phyloP scores from a whole-genome alignment of 495 filamentous ascomycete genomes.

The Astrocystis sublimbata region DNA sequence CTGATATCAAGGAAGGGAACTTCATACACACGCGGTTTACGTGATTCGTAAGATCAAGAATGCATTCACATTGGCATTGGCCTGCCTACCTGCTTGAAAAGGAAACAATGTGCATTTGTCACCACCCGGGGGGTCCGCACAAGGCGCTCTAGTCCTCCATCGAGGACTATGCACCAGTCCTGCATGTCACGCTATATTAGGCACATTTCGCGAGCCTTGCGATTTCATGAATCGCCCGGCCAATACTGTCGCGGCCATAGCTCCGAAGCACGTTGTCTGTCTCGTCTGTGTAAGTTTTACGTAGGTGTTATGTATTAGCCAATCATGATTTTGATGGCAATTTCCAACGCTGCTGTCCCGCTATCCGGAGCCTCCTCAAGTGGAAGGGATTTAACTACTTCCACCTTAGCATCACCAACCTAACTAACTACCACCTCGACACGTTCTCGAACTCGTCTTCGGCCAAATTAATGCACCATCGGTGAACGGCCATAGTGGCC shows the following conservation, averaged over 20 bases:
- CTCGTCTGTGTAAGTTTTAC: neutral
- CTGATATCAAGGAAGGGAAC: too few species aligned
- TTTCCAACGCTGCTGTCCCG: neutral
- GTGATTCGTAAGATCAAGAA: too few species aligned
- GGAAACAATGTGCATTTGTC: neutral
- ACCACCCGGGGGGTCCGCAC: neutral
- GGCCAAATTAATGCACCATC: too few species aligned
- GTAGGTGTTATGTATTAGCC: neutral
- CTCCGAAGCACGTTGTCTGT: too few species aligned
- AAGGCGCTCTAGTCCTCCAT: neutral
- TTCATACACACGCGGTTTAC: too few species aligned
- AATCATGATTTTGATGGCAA: neutral
- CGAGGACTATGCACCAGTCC: neutral
- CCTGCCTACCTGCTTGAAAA: too few species aligned
- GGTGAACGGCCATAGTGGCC: neutral
- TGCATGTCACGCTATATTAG: constrained; percentile 8
- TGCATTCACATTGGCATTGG: too few species aligned
- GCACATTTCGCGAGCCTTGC: neutral
- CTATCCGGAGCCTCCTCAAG: too few species aligned
- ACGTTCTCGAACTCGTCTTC: constrained; percentile 11
- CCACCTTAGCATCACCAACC: too few species aligned
- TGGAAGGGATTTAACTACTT: too few species aligned
- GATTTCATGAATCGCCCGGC: neutral
- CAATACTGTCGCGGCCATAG: neutral
- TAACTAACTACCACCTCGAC: constrained; percentile 3